Evolutionary conservation across 345 rosid species (phyloP).

Genomic region (Corymbia maculata): DNA sequence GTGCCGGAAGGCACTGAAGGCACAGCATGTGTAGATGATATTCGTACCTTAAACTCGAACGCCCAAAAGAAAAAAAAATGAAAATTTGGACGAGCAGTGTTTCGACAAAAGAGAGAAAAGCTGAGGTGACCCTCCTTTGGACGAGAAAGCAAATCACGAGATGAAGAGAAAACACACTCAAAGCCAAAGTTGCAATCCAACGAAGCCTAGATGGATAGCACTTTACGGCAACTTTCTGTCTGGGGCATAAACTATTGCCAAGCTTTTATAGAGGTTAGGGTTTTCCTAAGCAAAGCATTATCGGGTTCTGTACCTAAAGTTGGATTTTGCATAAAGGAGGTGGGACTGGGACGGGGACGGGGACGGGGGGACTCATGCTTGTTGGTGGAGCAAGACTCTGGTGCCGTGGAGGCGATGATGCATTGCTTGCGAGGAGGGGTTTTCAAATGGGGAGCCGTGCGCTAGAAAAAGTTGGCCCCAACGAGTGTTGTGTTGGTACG

Average conservation of each 20-base stretch:
- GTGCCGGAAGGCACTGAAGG: neutral
- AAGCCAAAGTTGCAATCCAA: neutral
- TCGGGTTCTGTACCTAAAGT: neutral
- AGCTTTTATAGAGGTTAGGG: neutral
- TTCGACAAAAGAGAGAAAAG: neutral
- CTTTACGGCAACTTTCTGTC: neutral
- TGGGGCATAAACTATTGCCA: neutral
- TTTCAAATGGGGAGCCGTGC: neutral
- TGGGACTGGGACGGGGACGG: neutral
- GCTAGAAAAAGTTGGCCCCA: neutral
- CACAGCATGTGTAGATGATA: fast-evolving
- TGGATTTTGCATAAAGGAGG: neutral
- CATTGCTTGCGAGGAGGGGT: neutral
- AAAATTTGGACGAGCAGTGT: neutral
- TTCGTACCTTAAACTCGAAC: neutral
- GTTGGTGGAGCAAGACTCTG: neutral
- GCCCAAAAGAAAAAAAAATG: neutral
- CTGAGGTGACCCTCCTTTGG: neutral
- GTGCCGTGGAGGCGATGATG: neutral
- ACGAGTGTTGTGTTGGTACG: neutral
- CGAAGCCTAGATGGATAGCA: neutral
- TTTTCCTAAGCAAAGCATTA: neutral
- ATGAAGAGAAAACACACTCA: neutral
- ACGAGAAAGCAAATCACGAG: neutral
- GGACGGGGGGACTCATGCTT: neutral